A percentile compares a stretch with the other conserved stretches of the same genome.
Conservation (phyloP, 2,329 filamentous ascomycete species). For the Purpureocillium lavendulum region DNA sequence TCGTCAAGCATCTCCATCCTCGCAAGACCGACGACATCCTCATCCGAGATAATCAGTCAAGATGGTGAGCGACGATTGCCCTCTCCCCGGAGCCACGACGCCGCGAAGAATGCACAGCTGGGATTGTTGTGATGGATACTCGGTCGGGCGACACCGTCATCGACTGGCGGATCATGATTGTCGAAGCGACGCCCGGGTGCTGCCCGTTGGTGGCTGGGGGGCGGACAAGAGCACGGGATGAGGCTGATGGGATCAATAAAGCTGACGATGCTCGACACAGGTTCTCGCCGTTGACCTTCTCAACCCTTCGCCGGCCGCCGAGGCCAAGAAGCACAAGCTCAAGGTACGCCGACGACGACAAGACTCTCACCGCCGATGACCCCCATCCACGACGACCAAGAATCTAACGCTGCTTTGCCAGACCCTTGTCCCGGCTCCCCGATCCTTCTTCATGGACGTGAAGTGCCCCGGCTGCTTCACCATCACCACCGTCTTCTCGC, state of each 20-base stretch:
- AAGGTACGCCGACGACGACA: constrained; percentile 59
- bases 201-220: constrained; percentile 8
- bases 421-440: constrained; percentile 90
- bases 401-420: constrained; percentile 27
- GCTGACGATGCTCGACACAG: constrained; percentile 50
- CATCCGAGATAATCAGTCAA: constrained; percentile 48
- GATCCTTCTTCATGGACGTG: constrained; percentile 99
- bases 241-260: constrained; percentile 12
- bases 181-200: constrained; percentile 8
- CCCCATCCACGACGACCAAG: constrained; percentile 7
- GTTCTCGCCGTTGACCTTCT: constrained; percentile 99
- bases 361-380: constrained; percentile 5
- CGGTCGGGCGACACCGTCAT: not conserved
- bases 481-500: constrained; percentile 99
- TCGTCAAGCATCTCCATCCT: constrained; percentile 39
- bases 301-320: constrained; percentile 94
- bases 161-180: constrained; percentile 10
- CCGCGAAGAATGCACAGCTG: not conserved
- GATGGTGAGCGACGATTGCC: constrained; percentile 51
- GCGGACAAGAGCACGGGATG: not conserved
- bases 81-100: constrained; percentile 7
- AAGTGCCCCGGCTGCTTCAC: constrained; percentile 99
- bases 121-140: constrained; percentile 7
- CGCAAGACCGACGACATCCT: constrained; percentile 35
- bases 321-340: constrained; percentile 99